Conservation (phyloP, 129 eudicot genomes). For the Mikania micrantha region DNA sequence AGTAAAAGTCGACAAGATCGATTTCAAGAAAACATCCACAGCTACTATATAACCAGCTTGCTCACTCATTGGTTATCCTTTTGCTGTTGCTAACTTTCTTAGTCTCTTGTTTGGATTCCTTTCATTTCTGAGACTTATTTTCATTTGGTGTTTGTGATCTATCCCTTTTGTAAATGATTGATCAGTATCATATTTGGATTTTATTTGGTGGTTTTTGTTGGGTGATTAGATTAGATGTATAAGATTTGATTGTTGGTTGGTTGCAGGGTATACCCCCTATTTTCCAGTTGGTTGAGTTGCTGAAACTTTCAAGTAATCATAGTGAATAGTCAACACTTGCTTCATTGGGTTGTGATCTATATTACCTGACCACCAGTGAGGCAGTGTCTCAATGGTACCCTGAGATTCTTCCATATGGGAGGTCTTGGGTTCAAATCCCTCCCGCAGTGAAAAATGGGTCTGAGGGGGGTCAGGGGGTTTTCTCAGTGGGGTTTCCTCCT, state of each 20-base stretch:
- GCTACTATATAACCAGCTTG: constrained; percentile 18
- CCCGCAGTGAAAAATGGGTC: too few relatives aligned
- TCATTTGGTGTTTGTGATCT: constrained; percentile 17
- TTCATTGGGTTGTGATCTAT: too few relatives aligned
- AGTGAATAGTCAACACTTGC: neutral
- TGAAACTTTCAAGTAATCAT: neutral
- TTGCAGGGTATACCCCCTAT: neutral
- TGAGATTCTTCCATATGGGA: too few relatives aligned
- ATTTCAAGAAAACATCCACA: constrained; percentile 88
- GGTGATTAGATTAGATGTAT: neutral
- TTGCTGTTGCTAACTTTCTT: neutral
- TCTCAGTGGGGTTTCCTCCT: too few relatives aligned
- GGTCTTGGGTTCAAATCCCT: too few relatives aligned
- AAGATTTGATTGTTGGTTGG: neutral
- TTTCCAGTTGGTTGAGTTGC: neutral
- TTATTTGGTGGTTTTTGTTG: constrained; percentile 12
- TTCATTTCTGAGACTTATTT: constrained; percentile 5
- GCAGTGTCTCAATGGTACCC: too few relatives aligned
- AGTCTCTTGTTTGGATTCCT: constrained; percentile 11
- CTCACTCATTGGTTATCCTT: neutral
- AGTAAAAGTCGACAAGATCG: constrained; percentile 97
- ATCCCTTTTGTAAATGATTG: constrained; percentile 14
- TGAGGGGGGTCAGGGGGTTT: too few relatives aligned
- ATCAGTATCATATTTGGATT: neutral
- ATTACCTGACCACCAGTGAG: too few relatives aligned